Percentiles rank a stretch among this genome's conserved stretches.
Evolutionary conservation across 805 yeast genomes (phyloP).

Genomic region (Myxozyma mucilagina): DNA sequence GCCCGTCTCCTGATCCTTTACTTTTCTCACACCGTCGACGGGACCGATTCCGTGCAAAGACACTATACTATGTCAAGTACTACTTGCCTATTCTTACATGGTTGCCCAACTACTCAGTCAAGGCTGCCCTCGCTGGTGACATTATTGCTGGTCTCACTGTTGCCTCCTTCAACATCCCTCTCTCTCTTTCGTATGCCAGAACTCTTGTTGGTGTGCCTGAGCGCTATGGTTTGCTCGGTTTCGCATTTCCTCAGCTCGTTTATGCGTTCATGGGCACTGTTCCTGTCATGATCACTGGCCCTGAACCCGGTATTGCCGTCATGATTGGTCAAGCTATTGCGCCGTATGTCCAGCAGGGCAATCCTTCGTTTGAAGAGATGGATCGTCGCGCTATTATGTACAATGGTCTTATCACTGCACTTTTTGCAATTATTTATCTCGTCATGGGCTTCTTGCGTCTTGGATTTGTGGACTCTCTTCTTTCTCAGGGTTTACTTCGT

Average conservation of each 20-base stretch:
- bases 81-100: constrained; percentile 60
- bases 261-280: constrained; percentile 81
- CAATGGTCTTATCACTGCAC: constrained; percentile 67
- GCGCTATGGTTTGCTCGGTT: constrained; percentile 70
- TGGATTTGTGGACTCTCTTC: constrained; percentile 80
- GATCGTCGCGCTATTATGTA: constrained; percentile 29
- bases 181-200: constrained; percentile 79
- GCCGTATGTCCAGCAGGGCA: constrained; percentile 49
- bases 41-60: constrained; percentile 27
- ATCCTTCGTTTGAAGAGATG: constrained; percentile 29
- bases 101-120: constrained; percentile 48
- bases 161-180: constrained; percentile 89
- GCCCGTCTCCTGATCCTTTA: constrained; percentile 21
- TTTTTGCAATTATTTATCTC: constrained; percentile 71
- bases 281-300: constrained; percentile 88
- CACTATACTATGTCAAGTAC: constrained; percentile 44
- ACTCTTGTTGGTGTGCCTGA: constrained; percentile 85
- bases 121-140: constrained; percentile 54
- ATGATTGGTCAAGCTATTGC: constrained; percentile 79
- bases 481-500: constrained; percentile 71
- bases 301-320: constrained; percentile 84
- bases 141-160: constrained; percentile 79
- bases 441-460: constrained; percentile 77
- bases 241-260: constrained; percentile 74
- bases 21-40: constrained; percentile 27